Percentiles rank a stretch among this genome's conserved stretches.
phyloP scores from a whole-genome alignment of 257 asterid species.

The Solanum etuberosum region DNA sequence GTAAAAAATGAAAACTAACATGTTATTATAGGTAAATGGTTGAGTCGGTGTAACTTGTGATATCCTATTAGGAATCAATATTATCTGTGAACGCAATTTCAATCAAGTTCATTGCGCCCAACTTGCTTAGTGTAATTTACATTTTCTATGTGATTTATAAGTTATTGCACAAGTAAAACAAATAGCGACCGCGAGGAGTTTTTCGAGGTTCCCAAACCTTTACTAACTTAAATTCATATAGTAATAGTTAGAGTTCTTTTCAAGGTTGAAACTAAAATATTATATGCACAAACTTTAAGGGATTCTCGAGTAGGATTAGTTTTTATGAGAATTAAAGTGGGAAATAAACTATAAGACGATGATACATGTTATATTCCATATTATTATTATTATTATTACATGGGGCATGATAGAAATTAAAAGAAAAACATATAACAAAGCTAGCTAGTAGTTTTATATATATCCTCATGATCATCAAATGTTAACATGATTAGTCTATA shows the following conservation, averaged over 20 bases:
- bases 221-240: not conserved
- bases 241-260: not conserved
- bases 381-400: not conserved
- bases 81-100: not conserved
- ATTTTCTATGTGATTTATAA: too few species aligned
- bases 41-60: not conserved
- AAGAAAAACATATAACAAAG: not conserved
- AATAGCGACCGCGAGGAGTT: accelerated
- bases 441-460: not conserved
- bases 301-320: not conserved
- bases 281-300: not conserved
- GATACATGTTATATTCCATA: not conserved
- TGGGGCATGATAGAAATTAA: conserved; percentile 7
- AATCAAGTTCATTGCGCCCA: not conserved
- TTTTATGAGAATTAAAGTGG: not conserved
- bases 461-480: not conserved
- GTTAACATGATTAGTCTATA: not conserved
- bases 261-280: not conserved
- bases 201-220: not conserved
- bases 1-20: not conserved
- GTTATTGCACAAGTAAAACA: too few species aligned
- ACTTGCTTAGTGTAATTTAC: not conserved
- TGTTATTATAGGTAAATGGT: not conserved
- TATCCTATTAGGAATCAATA: not conserved
- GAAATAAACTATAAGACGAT: not conserved